phyloP scores from a whole-genome alignment of 331 rosid species.

The Pyracantha coccinea region DNA sequence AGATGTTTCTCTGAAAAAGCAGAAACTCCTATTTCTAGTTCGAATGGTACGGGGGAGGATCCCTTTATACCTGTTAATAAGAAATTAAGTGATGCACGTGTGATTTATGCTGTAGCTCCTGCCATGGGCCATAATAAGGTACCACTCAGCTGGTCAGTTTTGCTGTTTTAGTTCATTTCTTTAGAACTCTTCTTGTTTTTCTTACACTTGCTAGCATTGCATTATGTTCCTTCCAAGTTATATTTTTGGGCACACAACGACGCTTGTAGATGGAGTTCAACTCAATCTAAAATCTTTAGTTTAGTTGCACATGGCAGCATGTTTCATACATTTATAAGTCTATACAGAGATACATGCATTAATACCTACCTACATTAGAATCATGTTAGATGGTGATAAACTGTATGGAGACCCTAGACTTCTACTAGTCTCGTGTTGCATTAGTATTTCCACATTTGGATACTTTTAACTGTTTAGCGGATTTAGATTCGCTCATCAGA shows the following conservation, averaged over 20 bases:
- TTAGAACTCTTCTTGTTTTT: not conserved
- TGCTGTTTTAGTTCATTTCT: not conserved
- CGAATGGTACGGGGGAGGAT: constrained; percentile 11
- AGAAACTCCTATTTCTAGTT: constrained; percentile 28
- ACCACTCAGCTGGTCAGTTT: not conserved
- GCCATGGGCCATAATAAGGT: constrained; percentile 98
- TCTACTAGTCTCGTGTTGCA: no score
- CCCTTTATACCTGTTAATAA: constrained; percentile 18
- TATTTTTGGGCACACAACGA: not conserved
- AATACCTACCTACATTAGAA: no score
- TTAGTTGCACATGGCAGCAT: not conserved
- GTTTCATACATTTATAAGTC: not conserved
- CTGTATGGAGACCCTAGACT: no score
- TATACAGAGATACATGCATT: not conserved
- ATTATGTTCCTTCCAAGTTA: not conserved
- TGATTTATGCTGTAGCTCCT: constrained; percentile 75
- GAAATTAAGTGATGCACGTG: constrained; percentile 33
- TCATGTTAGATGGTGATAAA: no score
- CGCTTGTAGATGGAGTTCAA: not conserved
- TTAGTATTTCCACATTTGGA: no score
- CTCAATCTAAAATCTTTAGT: not conserved
- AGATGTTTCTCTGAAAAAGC: constrained; percentile 7
- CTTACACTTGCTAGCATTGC: not conserved
- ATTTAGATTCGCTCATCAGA: no score
- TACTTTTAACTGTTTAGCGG: no score